Base-by-base conservation (phyloP, 202 grass and related monocot genomes). In the Carex sylvatica region DNA sequence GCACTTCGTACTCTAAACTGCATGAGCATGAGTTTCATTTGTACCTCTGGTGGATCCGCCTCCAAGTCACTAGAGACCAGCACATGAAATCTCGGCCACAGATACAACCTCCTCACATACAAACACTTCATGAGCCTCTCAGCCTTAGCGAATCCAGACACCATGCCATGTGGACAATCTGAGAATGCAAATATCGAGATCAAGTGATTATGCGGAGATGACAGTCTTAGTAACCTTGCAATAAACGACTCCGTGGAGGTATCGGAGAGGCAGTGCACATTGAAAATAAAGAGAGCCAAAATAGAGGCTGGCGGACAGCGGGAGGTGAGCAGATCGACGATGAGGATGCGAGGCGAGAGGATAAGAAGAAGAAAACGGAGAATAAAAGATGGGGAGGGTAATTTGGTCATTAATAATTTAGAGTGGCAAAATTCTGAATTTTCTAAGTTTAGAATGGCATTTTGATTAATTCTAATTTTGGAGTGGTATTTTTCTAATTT, bases 61-160 rank as follows among this genome's bases (percentile, higher is more conserved):
- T 98, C 95, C 65, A 98, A 89, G 87, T 94, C 95, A 8, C 84
- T 79, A 0, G 95, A 93, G 16, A 87, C 80, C 42, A 93, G 88
- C 23, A 98, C 90, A 83, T 98, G 95, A 89, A 98, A 98, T 73
- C 95, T 89, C 1, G 95, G 95, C 95, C 92, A 98, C n/a, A 98
- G 86, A 88, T 98, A 92, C 71, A 98, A 89, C 67, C 95, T 89
- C 20, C 90, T 89, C 40, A 95, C 42, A 74, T 91, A 98, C 84
- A 98, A 89, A 83, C 89, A 94, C 87, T 95, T 98, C 90, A 98
- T 91, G 36, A 90, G 53, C 60, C 95, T 86, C 84, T 98, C 92
- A 3, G 95, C 89, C 90, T 98, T 98, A 82, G 95, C 84, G 82
- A 98, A 98, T 4, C 95, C 95, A 35, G 95, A 66, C 79, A 98